Evolutionary conservation across 768 basidiomycete species (phyloP).

Genomic region (Tricholoma matsutake): DNA sequence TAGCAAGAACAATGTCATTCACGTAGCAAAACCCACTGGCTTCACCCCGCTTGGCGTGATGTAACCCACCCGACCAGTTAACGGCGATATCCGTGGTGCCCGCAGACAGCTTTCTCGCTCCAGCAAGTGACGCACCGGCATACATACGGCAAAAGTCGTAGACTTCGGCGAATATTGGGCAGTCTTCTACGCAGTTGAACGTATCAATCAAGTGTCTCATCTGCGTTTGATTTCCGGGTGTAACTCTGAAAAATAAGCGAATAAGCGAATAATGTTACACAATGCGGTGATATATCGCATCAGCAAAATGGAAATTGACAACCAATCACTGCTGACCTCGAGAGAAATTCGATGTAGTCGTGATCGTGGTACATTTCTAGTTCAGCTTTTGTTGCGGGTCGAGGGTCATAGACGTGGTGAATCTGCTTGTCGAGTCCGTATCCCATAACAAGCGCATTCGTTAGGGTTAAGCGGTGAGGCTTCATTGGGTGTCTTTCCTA

Average conservation of each 20-base stretch:
- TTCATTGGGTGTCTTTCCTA: constrained; percentile 99
- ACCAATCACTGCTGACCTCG: constrained; percentile 50
- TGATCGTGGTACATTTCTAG: constrained; percentile 89
- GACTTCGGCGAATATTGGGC: constrained; percentile 93
- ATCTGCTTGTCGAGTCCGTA: constrained; percentile 97
- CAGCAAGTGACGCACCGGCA: constrained; percentile 87
- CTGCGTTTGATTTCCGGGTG: constrained; percentile 64
- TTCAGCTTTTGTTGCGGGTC: constrained; percentile 85
- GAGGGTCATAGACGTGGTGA: constrained; percentile 86
- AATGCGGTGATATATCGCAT: not conserved
- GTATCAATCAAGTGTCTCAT: constrained; percentile 78
- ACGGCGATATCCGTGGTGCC: constrained; percentile 95
- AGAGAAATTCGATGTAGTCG: constrained; percentile 96
- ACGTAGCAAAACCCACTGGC: constrained; percentile 99
- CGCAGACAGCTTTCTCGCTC: constrained; percentile 80
- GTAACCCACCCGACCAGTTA: constrained; percentile 98
- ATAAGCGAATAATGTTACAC: not conserved
- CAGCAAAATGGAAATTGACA: not conserved
- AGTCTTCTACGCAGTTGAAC: constrained; percentile 97
- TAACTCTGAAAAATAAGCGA: constrained; percentile 53
- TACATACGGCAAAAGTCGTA: constrained; percentile 95
- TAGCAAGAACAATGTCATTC: constrained; percentile 94
- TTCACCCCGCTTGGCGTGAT: constrained; percentile 97
- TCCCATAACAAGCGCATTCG: constrained; percentile 92
- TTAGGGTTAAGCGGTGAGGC: constrained; percentile 92